Evolutionary conservation across 495 filamentous ascomycete genomes (phyloP).

Genomic region (Daldinia loculata): DNA sequence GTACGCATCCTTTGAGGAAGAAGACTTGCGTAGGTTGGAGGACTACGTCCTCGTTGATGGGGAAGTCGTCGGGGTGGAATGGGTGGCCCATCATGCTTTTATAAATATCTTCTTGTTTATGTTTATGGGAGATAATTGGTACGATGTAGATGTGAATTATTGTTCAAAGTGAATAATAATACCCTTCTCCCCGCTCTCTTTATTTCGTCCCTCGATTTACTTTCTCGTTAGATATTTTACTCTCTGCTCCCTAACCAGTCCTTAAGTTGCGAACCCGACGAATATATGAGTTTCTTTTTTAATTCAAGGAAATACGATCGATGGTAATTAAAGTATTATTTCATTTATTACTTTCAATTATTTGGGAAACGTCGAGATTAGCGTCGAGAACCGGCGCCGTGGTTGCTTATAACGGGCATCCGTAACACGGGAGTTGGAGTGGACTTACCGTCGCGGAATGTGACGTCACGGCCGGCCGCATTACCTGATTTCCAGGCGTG

Average conservation of each 20-base stretch:
- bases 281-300: background rate
- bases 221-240: too few relatives aligned
- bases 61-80: conserved; percentile 47
- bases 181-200: too few relatives aligned
- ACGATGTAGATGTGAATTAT: too few relatives aligned
- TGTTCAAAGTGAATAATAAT: too few relatives aligned
- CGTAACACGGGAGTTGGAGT: conserved; percentile 24
- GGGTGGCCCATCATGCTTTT: conserved; percentile 40
- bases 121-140: background rate
- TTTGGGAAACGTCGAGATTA: background rate
- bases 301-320: background rate
- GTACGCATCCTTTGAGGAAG: conserved; percentile 44
- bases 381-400: conserved; percentile 16
- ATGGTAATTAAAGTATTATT: background rate
- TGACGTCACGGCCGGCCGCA: conserved; percentile 42
- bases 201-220: too few relatives aligned
- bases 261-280: background rate
- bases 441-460: conserved; percentile 25
- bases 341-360: background rate
- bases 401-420: conserved; percentile 28
- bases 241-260: background rate
- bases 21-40: conserved; percentile 33
- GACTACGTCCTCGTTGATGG: conserved; percentile 38
- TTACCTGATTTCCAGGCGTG: conserved; percentile 40
- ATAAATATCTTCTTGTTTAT: background rate